Base-by-base conservation (phyloP, 2,329 filamentous ascomycete genomes). In the Pestalotiopsis sp. region DNA sequence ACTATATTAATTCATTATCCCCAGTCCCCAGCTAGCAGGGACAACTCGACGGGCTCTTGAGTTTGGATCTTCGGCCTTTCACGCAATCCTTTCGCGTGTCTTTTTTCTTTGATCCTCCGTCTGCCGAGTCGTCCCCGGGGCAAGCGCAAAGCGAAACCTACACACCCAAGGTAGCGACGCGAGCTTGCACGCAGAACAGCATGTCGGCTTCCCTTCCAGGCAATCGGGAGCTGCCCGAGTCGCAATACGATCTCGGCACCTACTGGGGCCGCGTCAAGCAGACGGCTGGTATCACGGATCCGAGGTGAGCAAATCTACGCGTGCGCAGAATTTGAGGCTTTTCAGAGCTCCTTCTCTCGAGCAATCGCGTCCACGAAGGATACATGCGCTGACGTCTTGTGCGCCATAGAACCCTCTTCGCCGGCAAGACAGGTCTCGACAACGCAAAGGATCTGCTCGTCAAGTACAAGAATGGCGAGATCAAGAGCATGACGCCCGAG, bases 231-330 rank as follows among this genome's bases (percentile, higher is more conserved):
- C 86, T 98, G 71, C 96, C 96, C 70, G 89, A 90, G 67, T 99
- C 96, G 66, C 94, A 94, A 81, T 95, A 97, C 87, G 93, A 99
- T 78, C 86, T 99, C 76, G 89, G 82, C 78, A 98, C 94, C 60
- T 99, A 99, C 83, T 96, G 93, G 93, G 96, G 96, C 72, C 91
- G 96, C 68, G 96, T 98, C 76, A 89, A 88, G 82, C 95, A 99
- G 83, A 91, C 94, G 20, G 91, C 93, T 69, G 91, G 94, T 75
- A 90, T 99, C 75, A 92, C 94, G 78, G 96, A 99, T 85, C 96
- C 96, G 73, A 96, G 94, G 95, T 98, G 86, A 90, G 92, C 81
- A 69, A 26, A 20, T 30, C 17, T 26, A n/a, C 24, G 10, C 5
- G 20, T 17, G 44, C 44, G 44, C 44, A 52, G 20, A n/a, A n/a